Evolutionary conservation across 371 early-diverging fungal species (phyloP), one percentile per base, ranked within the genome.

Genomic region (Ecytonucleospora hepatopenaei): DNA sequence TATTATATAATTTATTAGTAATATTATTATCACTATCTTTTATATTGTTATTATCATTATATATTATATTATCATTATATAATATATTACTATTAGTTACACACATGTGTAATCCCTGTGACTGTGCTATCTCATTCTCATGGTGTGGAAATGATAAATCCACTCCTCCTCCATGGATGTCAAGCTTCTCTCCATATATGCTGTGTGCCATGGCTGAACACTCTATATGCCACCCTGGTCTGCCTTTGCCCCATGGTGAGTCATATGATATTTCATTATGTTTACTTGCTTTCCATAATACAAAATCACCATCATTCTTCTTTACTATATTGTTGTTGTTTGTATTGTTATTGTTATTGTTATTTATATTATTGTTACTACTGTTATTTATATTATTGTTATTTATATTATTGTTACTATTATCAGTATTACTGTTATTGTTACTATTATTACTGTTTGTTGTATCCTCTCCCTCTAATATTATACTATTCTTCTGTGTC

Each of bases 151-250:
- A 98, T 15, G 87, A 87, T 48, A 98, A 82, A 82, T 98, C 99
- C 62, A 89, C 86, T 30, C 97, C 99, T 61, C 99, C 98, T 19
- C 90, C 86, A 81, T 98, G 99, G 72, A 98, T 88, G 79, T 98
- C 99, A 76, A 98, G 84, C 32, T 83, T 81, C 27, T 85, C 82
- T 19, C 90, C 91, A 54, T 94, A 79, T 21, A 94, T 84, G 72
- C 90, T 91, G 69, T 88, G 66, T 21, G 95, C 93, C 99, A 98
- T 98, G 23, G 86, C 96, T 17, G 90, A 90, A 86, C 99, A 98
- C 82, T 98, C 99, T 80, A 98, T 97, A 71, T 98, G 98, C 98
- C 98, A 98, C 16, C 98, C 98, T 21, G 98, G 98, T 26, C 98
- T 87, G 35, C 84, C 84, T n/a, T 72, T 67, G 48, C 94, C 89